Evolutionary conservation across 345 rosid genomes (phyloP).

Genomic region (Moricandia moricandioides): DNA sequence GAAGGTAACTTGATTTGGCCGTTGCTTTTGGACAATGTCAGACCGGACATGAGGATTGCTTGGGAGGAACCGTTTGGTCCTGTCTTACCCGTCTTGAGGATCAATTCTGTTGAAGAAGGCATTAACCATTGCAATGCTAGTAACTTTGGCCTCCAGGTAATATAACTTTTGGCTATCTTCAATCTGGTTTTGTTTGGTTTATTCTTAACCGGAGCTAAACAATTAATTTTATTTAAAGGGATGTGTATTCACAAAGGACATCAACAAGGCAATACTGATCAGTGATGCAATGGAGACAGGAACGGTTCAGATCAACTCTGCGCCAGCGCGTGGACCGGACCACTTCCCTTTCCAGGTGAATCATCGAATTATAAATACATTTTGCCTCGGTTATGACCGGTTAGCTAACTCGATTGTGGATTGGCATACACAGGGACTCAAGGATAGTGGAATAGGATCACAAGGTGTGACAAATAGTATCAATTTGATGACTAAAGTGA

Average conservation of each 20-base stretch:
- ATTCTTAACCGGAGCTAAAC: background rate
- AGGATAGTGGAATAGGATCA: constrained; percentile 98
- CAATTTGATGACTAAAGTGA: constrained; percentile 88
- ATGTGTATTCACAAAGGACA: constrained; percentile 86
- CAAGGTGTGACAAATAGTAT: constrained; percentile 97
- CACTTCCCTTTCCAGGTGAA: constrained; percentile 97
- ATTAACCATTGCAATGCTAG: constrained; percentile 98
- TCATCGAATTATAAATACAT: background rate
- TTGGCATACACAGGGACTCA: constrained; percentile 59
- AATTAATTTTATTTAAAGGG: constrained; percentile 39
- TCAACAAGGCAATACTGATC: constrained; percentile 82
- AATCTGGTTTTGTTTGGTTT: background rate
- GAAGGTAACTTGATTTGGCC: constrained; percentile 97
- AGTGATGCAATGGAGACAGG: constrained; percentile 99
- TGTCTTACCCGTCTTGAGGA: constrained; percentile 75
- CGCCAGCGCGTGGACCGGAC: constrained; percentile 98
- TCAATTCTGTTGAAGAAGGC: constrained; percentile 82
- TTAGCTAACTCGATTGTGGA: background rate
- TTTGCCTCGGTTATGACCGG: background rate
- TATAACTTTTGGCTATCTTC: background rate
- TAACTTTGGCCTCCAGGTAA: constrained; percentile 93
- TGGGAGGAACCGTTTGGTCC: constrained; percentile 99
- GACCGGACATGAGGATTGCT: constrained; percentile 95
- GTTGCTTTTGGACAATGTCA: constrained; percentile 78
- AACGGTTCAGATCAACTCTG: constrained; percentile 97